Evolutionary conservation across 2,329 filamentous ascomycete species (phyloP), one percentile per base, ranked within the genome.

Genomic region (Exserohilum rostratum): DNA sequence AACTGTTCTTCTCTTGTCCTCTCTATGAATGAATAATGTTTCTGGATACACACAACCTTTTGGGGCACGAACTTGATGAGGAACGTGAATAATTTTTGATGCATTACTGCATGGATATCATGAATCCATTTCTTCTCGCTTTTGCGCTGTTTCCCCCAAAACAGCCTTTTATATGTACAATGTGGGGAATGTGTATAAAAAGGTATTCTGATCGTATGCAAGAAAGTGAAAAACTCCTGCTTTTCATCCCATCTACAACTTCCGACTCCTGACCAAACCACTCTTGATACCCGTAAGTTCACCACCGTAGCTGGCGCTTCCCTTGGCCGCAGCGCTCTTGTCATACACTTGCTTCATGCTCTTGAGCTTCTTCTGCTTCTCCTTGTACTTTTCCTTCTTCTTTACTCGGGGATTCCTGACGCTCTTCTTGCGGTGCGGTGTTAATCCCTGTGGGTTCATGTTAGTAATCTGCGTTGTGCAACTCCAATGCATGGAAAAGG

Each of bases 271-370:
- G 68, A 98, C 87, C 76, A 99, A 78, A 17, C 90, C 90, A 66
- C 88, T 90, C 83, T 97, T 98, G 79, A 99, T 96, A 86, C 95
- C 95, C 37, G 93, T 95, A 79, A 90, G 79, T 77, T 98, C 95
- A 79, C 95, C 95, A 62, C 86, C 86, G 80, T 99, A 99, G 46
- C 61, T 66, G 1, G 67, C 69, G 29, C 65, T 63, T 5, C 49
- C 92, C 86, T 65, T 90, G 87, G 79, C 96, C 87, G 58, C 91
- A 90, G 64, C 91, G n/a, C 33, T 33, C 34, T 61, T 65, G 77
- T 92, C 91, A 80, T 93, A 98, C 12, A 91, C 82, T 7, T 90
- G 85, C 80, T 90, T 91, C 81, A 93, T 90, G 72, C 89, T 93
- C 69, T 86, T 87, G 71, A 98, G 78, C 83, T 98, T 97, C 90